These are phyloP conservation scores for Fusarium lateritium DNA, from an alignment of 2,329 filamentous ascomycete genomes.

Conservation along the genomic window DNA sequence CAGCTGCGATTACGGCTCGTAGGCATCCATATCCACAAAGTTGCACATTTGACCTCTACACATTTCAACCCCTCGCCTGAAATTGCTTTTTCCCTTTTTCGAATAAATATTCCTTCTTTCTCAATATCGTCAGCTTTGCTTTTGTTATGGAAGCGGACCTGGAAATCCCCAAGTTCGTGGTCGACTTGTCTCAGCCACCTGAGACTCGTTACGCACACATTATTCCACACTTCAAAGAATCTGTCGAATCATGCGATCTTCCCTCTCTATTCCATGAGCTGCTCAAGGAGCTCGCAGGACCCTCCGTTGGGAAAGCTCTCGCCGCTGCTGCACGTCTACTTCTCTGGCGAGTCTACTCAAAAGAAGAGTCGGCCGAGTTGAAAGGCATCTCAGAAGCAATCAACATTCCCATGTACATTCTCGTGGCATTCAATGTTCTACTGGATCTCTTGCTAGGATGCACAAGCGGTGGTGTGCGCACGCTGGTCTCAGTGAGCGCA, in stretches of 20 bases:
- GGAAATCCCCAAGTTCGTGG: conserved; percentile 45
- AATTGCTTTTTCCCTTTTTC: too few relatives aligned
- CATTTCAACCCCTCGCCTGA: neutral
- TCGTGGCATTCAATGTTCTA: conserved; percentile 74
- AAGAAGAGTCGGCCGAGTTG: conserved; percentile 74
- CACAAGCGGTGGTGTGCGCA: conserved; percentile 64
- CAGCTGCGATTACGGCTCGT: neutral
- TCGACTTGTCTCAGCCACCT: conserved; percentile 50
- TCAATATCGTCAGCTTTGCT: too few relatives aligned
- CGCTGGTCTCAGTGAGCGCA: conserved; percentile 11
- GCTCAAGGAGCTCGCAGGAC: conserved; percentile 49
- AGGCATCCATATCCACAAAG: neutral
- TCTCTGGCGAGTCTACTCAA: conserved; percentile 64
- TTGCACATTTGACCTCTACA: neutral
- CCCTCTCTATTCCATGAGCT: conserved; percentile 66
- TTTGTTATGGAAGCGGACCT: conserved; percentile 1
- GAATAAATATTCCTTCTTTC: rapidly evolving
- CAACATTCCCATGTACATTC: conserved; percentile 69
- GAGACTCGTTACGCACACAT: conserved; percentile 49
- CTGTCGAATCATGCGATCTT: conserved; percentile 51
- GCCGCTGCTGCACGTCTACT: conserved; percentile 59
- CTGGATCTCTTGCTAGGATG: conserved; percentile 76
- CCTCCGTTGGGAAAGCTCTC: conserved; percentile 46
- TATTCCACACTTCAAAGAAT: conserved; percentile 37
- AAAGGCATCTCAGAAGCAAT: conserved; percentile 67